These are phyloP conservation scores for Rhodofomes roseus DNA, from an alignment of 1,284 basidiomycete genomes.

Conservation along the genomic window DNA sequence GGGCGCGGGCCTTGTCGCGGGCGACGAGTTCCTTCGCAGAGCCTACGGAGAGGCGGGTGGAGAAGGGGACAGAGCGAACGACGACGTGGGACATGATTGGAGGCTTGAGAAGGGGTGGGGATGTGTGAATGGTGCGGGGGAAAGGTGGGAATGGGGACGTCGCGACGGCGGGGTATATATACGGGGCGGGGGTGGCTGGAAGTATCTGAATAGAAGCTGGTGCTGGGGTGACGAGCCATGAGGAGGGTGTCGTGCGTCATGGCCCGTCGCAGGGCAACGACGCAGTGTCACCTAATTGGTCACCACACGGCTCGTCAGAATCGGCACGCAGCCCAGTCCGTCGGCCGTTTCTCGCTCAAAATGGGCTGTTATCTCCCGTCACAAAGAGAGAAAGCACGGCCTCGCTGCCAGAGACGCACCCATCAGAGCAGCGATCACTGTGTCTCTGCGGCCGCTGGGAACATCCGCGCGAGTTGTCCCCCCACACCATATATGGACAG, in stretches of 20 bases:
- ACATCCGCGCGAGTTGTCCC: not conserved
- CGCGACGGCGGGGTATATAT: not conserved
- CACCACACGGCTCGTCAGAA: not conserved
- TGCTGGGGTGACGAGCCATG: not conserved
- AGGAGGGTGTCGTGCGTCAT: constrained; percentile 4
- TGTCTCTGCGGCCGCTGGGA: not conserved
- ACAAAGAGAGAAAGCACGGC: not conserved
- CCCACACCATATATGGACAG: not conserved
- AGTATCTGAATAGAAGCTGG: not conserved
- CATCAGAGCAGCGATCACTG: not conserved
- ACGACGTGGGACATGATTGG: constrained; percentile 24
- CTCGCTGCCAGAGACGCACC: not conserved
- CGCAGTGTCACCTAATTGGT: not conserved
- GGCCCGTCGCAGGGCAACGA: not conserved
- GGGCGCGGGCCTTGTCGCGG: constrained; percentile 49
- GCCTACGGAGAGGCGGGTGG: constrained; percentile 34
- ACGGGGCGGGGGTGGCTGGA: not conserved
- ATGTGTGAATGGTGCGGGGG: not conserved
- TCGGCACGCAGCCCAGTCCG: not conserved
- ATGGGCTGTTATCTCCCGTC: not conserved
- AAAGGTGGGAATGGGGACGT: not conserved
- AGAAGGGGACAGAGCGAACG: constrained; percentile 40
- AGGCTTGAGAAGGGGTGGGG: not conserved
- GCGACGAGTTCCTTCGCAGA: constrained; percentile 45
- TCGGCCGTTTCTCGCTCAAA: not conserved